A percentile compares a stretch with the other conserved stretches of the same genome.
These are phyloP conservation scores for Xylariaceae sp. DNA, from an alignment of 2,329 filamentous ascomycete genomes.

Conservation along the genomic window DNA sequence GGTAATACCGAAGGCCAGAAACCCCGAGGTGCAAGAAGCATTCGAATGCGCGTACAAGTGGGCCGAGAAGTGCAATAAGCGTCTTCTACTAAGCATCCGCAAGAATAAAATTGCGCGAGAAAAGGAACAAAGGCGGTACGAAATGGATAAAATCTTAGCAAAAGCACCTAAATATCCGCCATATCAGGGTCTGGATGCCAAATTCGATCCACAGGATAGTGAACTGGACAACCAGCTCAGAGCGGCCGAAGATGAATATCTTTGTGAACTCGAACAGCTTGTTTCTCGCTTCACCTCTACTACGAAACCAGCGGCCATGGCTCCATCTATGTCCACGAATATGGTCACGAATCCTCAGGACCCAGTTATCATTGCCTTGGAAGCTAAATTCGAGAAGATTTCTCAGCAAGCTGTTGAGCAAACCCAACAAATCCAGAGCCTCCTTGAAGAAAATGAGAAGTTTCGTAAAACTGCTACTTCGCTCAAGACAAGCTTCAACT, in stretches of 20 bases:
- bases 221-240: constrained; percentile 30
- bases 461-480: constrained; percentile 2
- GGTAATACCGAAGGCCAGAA: constrained; percentile 31
- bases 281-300: constrained; percentile 17
- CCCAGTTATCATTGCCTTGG: constrained; percentile 27
- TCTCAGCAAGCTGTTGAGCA: constrained; percentile 25
- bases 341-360: constrained; percentile 22
- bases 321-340: no score
- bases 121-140: background rate
- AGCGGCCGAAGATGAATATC: constrained; percentile 26
- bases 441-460: constrained; percentile 17
- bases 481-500: constrained; percentile 2
- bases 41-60: constrained; percentile 30
- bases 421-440: constrained; percentile 26
- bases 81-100: constrained; percentile 12
- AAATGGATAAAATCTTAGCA: constrained; percentile 21
- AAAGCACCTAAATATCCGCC: constrained; percentile 34
- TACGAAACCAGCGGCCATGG: constrained; percentile 11
- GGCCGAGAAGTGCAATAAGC: constrained; percentile 18
- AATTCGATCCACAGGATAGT: constrained; percentile 24
- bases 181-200: constrained; percentile 30
- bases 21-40: constrained; percentile 35
- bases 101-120: constrained; percentile 16
- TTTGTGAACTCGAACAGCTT: constrained; percentile 28
- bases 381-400: constrained; percentile 33